Evolutionary conservation across 2,329 filamentous ascomycete genomes (phyloP).

Genomic region (Penicillium frequentans): DNA sequence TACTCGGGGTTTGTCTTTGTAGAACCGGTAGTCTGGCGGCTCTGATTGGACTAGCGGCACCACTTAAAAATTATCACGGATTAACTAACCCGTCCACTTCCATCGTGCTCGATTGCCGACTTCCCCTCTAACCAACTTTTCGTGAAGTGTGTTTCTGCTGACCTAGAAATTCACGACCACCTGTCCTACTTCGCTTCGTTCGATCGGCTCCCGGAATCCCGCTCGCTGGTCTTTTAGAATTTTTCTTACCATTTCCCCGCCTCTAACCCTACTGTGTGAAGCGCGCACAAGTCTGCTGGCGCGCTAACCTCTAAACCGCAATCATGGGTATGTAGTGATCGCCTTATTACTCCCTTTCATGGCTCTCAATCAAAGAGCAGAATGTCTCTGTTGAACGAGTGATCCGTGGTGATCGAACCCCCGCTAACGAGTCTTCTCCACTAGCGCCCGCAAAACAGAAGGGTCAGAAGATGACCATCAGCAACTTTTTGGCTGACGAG

Average conservation of each 20-base stretch:
- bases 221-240: conserved; percentile 18
- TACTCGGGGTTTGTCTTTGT: neutral
- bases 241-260: conserved; percentile 17
- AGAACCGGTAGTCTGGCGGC: conserved; percentile 15
- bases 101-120: conserved; percentile 26
- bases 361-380: neutral
- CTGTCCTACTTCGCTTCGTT: conserved; percentile 10
- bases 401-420: conserved; percentile 43
- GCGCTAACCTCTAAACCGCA: conserved; percentile 49
- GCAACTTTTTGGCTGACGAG: conserved; percentile 90
- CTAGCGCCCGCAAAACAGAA: conserved; percentile 91
- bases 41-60: conserved; percentile 44
- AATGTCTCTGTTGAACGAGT: neutral
- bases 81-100: conserved; percentile 37
- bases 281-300: conserved; percentile 42
- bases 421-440: conserved; percentile 28
- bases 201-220: conserved; percentile 18
- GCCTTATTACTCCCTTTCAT: neutral
- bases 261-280: conserved; percentile 27
- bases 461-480: conserved; percentile 94
- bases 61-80: conserved; percentile 45
- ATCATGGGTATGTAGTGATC: conserved; percentile 57
- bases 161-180: conserved; percentile 22
- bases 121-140: conserved; percentile 29
- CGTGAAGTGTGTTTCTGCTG: conserved; percentile 18